phyloP scores from a whole-genome alignment of 2,329 filamentous ascomycete genomes.

The Dactylonectria estremocensis region DNA sequence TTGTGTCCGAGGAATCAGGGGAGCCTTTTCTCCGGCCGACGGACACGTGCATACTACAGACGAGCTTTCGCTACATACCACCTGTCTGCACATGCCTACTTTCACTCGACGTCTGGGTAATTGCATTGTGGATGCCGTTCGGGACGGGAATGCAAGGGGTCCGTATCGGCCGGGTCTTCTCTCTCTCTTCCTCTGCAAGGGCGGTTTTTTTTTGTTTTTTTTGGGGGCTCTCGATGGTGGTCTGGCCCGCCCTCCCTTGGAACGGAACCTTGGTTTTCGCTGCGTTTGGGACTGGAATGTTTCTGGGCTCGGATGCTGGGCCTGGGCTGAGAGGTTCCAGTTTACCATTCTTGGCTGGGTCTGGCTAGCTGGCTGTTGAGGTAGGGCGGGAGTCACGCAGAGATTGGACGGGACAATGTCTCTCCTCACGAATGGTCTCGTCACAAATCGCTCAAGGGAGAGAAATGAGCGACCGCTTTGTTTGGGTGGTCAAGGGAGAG shows the following conservation, averaged over 20 bases:
- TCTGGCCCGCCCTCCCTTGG: slow-evolving; percentile 7
- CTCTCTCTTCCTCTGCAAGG: slow-evolving; percentile 2
- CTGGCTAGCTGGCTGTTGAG: not conserved
- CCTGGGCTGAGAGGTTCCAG: not conserved
- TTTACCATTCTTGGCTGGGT: slow-evolving; percentile 15
- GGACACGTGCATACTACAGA: not conserved
- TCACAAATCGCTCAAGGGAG: not conserved
- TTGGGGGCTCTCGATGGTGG: not conserved
- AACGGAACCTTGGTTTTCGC: slow-evolving; percentile 20
- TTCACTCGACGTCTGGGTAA: not conserved
- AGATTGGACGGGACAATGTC: slow-evolving; percentile 4
- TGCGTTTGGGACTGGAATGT: slow-evolving; percentile 7
- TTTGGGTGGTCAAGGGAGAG: slow-evolving; percentile 15
- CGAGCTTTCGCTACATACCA: too few species aligned
- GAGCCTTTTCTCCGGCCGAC: not conserved
- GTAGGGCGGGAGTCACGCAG: not conserved
- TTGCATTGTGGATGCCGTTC: not conserved
- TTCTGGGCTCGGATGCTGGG: not conserved
- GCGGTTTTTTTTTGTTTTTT: not conserved
- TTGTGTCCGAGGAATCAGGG: not conserved
- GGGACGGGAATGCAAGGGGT: slow-evolving; percentile 10
- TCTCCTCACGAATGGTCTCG: slow-evolving; percentile 16
- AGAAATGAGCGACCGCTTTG: not conserved
- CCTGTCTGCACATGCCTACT: not conserved
- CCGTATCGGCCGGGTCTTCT: not conserved